phyloP scores from a whole-genome alignment of 73 alveolate species.

The Paramecium caudatum region DNA sequence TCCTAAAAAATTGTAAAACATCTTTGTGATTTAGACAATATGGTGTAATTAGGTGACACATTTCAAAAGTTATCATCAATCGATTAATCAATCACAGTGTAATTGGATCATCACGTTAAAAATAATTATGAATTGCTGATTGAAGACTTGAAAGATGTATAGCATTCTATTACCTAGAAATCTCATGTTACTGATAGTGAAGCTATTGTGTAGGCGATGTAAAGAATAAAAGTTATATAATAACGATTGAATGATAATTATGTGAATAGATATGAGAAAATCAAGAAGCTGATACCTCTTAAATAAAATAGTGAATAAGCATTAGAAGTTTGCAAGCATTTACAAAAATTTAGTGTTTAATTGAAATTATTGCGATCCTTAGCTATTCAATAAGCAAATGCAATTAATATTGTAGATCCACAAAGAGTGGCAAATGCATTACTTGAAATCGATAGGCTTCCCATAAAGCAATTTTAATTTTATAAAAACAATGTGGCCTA shows the following conservation, averaged over 20 bases:
- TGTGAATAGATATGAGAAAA: conserved; percentile 16
- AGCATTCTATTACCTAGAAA: neutral
- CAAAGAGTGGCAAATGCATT: conserved; percentile 38
- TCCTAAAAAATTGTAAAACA: conserved; percentile 31
- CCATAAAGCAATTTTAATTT: neutral
- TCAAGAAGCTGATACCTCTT: conserved; percentile 1
- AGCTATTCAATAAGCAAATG: neutral
- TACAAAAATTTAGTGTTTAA: neutral
- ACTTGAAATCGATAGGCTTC: conserved; percentile 7
- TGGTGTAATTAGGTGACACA: conserved; percentile 64
- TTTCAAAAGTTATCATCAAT: conserved; percentile 45
- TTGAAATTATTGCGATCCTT: conserved; percentile 8
- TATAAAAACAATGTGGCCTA: neutral
- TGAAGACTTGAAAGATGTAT: conserved; percentile 46
- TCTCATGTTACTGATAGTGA: neutral
- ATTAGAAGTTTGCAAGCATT: neutral
- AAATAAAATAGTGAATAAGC: conserved; percentile 41
- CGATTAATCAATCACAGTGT: neutral
- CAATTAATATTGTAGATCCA: conserved; percentile 27
- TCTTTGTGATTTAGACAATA: neutral
- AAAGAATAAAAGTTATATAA: neutral
- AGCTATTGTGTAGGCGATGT: neutral
- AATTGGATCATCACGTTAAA: conserved; percentile 23
- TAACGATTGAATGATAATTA: neutral
- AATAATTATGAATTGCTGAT: conserved; percentile 45